Conservation (phyloP, 257 asterid genomes). For the Nicotiana knightiana region DNA sequence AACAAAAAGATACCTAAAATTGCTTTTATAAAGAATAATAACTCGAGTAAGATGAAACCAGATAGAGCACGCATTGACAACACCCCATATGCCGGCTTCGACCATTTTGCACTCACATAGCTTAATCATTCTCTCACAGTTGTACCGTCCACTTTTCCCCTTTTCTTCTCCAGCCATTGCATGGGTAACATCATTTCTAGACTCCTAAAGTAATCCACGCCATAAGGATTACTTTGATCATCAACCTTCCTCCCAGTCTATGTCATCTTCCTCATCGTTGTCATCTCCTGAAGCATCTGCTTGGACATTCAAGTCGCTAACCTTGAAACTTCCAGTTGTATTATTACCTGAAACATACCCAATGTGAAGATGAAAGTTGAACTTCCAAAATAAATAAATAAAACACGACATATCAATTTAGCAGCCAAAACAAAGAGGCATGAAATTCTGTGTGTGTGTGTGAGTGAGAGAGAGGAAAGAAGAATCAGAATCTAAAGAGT, state of each 20-base stretch:
- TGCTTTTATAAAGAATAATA: too few species aligned
- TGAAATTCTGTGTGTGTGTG: too few species aligned
- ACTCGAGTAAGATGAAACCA: too few species aligned
- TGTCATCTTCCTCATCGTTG: slow-evolving; percentile 50
- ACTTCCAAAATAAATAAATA: neutral
- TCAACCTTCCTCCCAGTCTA: slow-evolving; percentile 87
- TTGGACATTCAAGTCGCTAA: slow-evolving; percentile 59
- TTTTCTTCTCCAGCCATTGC: too few species aligned
- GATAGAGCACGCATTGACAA: too few species aligned
- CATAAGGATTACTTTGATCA: neutral
- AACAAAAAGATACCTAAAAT: too few species aligned
- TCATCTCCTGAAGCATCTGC: slow-evolving; percentile 54
- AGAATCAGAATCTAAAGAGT: neutral
- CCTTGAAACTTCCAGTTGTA: slow-evolving; percentile 41
- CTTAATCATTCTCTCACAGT: too few species aligned
- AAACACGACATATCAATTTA: neutral
- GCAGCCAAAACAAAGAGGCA: neutral
- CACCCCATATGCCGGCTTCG: too few species aligned
- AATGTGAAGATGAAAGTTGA: neutral
- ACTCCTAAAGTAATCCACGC: neutral
- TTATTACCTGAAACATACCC: slow-evolving; percentile 30
- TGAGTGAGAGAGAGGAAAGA: neutral
- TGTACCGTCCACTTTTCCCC: too few species aligned
- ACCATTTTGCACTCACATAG: too few species aligned
- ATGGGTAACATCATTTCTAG: too few species aligned